Evolutionary conservation across 495 filamentous ascomycete genomes (phyloP).

Genomic region (Penicillium cataractarum): DNA sequence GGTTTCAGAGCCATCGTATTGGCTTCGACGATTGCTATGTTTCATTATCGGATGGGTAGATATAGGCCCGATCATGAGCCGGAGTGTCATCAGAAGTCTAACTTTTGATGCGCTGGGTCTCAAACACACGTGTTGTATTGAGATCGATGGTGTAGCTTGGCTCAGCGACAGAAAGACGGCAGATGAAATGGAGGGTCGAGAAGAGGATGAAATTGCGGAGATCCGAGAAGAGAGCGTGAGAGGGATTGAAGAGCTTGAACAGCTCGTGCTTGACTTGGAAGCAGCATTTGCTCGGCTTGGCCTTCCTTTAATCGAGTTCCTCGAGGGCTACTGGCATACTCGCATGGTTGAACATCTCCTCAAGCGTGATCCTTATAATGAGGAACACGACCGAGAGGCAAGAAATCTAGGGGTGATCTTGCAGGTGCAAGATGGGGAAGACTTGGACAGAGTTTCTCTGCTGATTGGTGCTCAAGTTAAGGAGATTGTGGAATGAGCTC

Average conservation of each 20-base stretch:
- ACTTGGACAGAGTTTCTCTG: neutral
- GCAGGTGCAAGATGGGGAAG: neutral
- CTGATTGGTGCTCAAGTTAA: neutral
- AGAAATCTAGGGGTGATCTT: constrained; percentile 3
- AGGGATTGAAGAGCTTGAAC: neutral
- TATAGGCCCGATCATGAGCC: neutral
- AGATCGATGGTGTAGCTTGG: neutral
- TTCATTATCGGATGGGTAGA: neutral
- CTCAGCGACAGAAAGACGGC: neutral
- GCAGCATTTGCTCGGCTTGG: neutral
- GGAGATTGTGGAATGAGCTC: too few relatives aligned
- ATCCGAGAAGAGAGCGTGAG: neutral
- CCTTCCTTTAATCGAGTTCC: neutral
- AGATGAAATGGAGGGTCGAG: constrained; percentile 1
- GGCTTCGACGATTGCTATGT: neutral
- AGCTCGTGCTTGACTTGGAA: neutral
- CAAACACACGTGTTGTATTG: constrained; percentile 7
- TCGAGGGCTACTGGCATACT: neutral
- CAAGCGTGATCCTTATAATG: neutral
- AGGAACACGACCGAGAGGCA: neutral
- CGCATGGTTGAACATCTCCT: neutral
- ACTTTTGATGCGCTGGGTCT: constrained; percentile 6
- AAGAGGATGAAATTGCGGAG: neutral
- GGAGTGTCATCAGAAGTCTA: neutral
- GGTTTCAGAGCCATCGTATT: neutral